A percentile compares a stretch with the other conserved stretches of the same genome.
Evolutionary conservation across 306 rosid species (phyloP).

Genomic region (Lathyrus aphaca): DNA sequence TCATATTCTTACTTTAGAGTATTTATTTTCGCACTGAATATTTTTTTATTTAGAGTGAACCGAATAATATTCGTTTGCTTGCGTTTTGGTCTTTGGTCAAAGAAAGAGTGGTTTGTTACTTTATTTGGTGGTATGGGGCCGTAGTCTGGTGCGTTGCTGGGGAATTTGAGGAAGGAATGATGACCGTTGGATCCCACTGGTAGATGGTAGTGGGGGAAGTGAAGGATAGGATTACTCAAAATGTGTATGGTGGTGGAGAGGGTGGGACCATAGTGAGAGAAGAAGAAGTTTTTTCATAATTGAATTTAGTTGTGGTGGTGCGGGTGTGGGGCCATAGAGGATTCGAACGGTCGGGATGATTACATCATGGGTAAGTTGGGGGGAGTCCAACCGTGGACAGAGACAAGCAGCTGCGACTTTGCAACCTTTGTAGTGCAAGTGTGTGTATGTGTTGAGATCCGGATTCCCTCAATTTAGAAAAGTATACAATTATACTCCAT

Average conservation of each 20-base stretch:
- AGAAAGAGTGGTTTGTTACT: slow-evolving; percentile 34
- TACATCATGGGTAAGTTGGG: slow-evolving; percentile 45
- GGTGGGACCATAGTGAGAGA: slow-evolving; percentile 48
- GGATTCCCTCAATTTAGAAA: no score
- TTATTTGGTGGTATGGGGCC: slow-evolving; percentile 5
- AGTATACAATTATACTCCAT: no score
- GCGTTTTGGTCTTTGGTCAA: slow-evolving; percentile 60
- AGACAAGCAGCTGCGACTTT: slow-evolving; percentile 24
- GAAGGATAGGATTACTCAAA: slow-evolving; percentile 50
- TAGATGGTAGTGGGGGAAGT: background rate
- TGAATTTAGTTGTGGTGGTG: slow-evolving; percentile 9
- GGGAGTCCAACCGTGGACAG: slow-evolving; percentile 40
- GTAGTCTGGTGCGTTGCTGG: slow-evolving; percentile 6
- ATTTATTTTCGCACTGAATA: slow-evolving; percentile 25
- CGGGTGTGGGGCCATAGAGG: background rate
- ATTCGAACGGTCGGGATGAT: slow-evolving; percentile 44
- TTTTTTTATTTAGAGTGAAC: slow-evolving; percentile 1
- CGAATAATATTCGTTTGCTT: slow-evolving; percentile 39
- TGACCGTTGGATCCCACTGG: slow-evolving; percentile 15
- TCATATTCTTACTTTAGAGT: slow-evolving; percentile 48
- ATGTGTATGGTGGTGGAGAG: slow-evolving; percentile 73
- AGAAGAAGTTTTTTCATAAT: slow-evolving; percentile 8
- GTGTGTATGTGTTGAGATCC: background rate
- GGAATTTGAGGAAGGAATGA: slow-evolving; percentile 1
- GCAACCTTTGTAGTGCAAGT: slow-evolving; percentile 12